Evolutionary conservation across 1,284 basidiomycete genomes (phyloP).

Genomic region (Omphalotus olearius): DNA sequence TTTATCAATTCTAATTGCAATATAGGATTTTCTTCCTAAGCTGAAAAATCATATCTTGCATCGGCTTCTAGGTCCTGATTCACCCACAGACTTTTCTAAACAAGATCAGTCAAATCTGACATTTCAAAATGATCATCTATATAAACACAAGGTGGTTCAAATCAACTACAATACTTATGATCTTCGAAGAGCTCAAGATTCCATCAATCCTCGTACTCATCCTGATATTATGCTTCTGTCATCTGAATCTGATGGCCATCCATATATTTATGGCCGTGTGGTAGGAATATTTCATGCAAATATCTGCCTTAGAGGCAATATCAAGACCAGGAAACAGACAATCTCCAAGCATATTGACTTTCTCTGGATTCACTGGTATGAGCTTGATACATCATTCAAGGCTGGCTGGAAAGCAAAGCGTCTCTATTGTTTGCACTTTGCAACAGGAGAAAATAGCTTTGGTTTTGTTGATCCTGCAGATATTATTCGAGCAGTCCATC

Average conservation of each 20-base stretch:
- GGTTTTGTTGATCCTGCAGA: constrained; percentile 1
- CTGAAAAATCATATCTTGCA: constrained; percentile 3
- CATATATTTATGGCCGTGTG: constrained; percentile 14
- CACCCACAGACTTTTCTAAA: neutral
- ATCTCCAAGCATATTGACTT: neutral
- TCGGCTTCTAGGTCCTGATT: neutral
- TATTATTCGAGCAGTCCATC: neutral
- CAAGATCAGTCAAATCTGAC: neutral
- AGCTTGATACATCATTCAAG: neutral
- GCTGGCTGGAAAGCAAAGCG: neutral
- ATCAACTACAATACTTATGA: constrained; percentile 23
- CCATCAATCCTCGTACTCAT: constrained; percentile 19
- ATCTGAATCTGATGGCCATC: constrained; percentile 3
- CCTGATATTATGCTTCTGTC: constrained; percentile 19
- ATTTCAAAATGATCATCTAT: constrained; percentile 15
- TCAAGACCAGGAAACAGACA: neutral
- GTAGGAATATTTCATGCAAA: constrained; percentile 18
- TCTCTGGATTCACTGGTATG: constrained; percentile 4
- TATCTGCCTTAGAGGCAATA: constrained; percentile 17
- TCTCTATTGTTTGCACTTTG: constrained; percentile 1
- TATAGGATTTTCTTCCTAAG: constrained; percentile 9
- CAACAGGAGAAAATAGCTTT: neutral
- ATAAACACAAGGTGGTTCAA: constrained; percentile 14
- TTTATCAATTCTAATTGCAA: too few relatives aligned
- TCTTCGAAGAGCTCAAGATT: constrained; percentile 20